A percentile compares a stretch with the other conserved stretches of the same genome.
phyloP scores from a whole-genome alignment of 2,329 filamentous ascomycete genomes.

The Colletotrichum sp. region DNA sequence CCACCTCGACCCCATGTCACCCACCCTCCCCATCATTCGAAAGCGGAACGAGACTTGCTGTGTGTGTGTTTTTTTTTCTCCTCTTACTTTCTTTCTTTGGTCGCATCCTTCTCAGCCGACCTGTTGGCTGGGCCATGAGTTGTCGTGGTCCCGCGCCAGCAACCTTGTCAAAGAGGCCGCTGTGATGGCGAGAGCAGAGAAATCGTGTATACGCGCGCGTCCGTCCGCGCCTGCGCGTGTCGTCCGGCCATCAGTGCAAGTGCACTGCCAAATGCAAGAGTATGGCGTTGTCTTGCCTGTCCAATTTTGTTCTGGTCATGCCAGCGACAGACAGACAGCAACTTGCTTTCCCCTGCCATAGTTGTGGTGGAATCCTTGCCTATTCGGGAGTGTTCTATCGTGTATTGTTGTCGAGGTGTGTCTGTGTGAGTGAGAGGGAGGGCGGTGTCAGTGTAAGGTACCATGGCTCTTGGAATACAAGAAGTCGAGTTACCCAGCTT shows the following conservation, averaged over 20 bases:
- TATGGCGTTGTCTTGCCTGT: background rate
- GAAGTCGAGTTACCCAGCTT: conserved; percentile 1
- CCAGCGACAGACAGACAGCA: background rate
- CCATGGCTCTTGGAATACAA: conserved; percentile 8
- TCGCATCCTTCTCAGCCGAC: background rate
- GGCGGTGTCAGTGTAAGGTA: background rate
- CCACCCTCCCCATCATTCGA: background rate
- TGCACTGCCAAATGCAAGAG: background rate
- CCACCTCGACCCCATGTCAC: conserved; percentile 5
- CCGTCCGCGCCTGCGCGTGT: background rate
- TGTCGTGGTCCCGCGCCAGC: background rate
- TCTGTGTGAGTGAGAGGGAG: conserved; percentile 3
- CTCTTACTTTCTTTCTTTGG: background rate
- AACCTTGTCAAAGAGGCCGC: background rate
- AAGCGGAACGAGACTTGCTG: background rate
- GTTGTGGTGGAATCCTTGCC: background rate
- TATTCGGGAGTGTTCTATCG: background rate
- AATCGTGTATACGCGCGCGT: background rate
- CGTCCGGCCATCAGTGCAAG: background rate
- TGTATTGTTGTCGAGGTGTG: background rate
- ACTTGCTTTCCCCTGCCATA: background rate
- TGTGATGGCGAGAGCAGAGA: background rate
- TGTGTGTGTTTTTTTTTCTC: background rate
- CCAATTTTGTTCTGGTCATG: background rate
- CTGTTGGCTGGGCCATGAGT: conserved; percentile 16